phyloP scores from a whole-genome alignment of 257 asterid genomes.

The Solanum chilense region DNA sequence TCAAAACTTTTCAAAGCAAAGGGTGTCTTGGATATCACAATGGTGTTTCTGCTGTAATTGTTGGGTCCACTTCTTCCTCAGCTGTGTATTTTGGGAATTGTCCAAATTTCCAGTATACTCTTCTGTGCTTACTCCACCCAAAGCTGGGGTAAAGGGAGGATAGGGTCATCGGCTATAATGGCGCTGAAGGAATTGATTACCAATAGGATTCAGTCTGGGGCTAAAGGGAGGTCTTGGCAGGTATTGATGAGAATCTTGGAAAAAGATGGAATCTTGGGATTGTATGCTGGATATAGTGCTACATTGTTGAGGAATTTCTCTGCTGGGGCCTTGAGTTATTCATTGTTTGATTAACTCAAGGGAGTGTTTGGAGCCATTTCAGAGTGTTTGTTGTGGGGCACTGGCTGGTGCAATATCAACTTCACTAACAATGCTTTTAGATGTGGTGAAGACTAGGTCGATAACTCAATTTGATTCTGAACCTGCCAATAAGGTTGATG shows the following conservation, averaged over 20 bases:
- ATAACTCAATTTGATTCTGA: slow-evolving; percentile 80
- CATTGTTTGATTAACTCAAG: slow-evolving; percentile 55
- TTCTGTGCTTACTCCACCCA: slow-evolving; percentile 67
- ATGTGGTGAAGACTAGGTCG: slow-evolving; percentile 82
- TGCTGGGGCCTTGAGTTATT: slow-evolving; percentile 85
- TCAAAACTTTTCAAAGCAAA: slow-evolving; percentile 52
- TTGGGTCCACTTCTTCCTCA: slow-evolving; percentile 81
- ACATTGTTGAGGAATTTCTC: slow-evolving; percentile 86
- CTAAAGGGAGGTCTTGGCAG: slow-evolving; percentile 91
- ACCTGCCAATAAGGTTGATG: slow-evolving; percentile 43
- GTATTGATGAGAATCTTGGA: slow-evolving; percentile 63
- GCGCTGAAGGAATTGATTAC: slow-evolving; percentile 81
- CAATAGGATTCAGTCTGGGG: slow-evolving; percentile 91
- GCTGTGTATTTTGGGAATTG: slow-evolving; percentile 91
- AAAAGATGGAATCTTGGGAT: slow-evolving; percentile 75
- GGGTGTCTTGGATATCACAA: slow-evolving; percentile 76
- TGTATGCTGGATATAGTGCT: slow-evolving; percentile 89
- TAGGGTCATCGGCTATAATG: slow-evolving; percentile 84
- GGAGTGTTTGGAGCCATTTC: slow-evolving; percentile 55
- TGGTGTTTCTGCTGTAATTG: slow-evolving; percentile 84
- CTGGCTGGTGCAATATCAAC: slow-evolving; percentile 87
- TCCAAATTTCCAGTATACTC: slow-evolving; percentile 43
- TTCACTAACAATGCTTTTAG: slow-evolving; percentile 72
- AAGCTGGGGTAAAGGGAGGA: slow-evolving; percentile 91
- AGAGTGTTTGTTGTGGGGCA: slow-evolving; percentile 83